Base-by-base conservation (phyloP, 2,329 filamentous ascomycete genomes). In the Fusarium circinatum region DNA sequence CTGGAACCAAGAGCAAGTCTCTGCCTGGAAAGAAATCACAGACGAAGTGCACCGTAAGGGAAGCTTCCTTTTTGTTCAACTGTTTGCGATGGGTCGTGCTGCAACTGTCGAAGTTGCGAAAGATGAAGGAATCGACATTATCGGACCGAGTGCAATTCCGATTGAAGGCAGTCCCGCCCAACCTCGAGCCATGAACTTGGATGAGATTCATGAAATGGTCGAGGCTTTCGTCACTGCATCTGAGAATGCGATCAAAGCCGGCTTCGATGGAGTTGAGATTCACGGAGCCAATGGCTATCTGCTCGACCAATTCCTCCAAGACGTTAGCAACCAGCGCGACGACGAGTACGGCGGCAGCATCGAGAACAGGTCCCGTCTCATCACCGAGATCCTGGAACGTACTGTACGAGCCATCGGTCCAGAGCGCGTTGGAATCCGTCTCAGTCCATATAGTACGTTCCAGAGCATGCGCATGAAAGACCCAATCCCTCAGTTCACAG, bases 191-290 rank as follows among this genome's bases (percentile, higher is more conserved):
- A 89, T 95, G 88, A 91, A 89, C 0, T 81, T 87, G 18, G 81
- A 86, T 0, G 92, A 94, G 32, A 94, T 95, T 58, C 83, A 90
- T 54, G 80, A 86, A 3, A 85, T 91, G 68, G 90, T 92, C 71
- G 78, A 81, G 1, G 88, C 88, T 0, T 94, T 87, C 79, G 87
- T 85, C 1, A 84, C 82, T 0, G 87, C 88, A 0, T 82, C 87
- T 0, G 84, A 85, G 71, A 85, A 89, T 15, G 88, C 92, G 0
- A 80, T 93, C 0, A 83, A 85, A 0, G 90, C 89, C 1, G 93
- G 93, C 0, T 92, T 92, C 38, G 93, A 96, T 75, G 90, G 89
- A 1, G 88, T 95, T 51, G 93, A 95, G 71, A 78, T 85, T 7
- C 85, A 89, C 54, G 86, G 79, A 2, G 88, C 87, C 1, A 90